Percentiles rank a stretch among this genome's conserved stretches.
These are phyloP conservation scores for Melaleuca alternifolia DNA, from an alignment of 345 rosid genomes.

Conservation along the genomic window DNA sequence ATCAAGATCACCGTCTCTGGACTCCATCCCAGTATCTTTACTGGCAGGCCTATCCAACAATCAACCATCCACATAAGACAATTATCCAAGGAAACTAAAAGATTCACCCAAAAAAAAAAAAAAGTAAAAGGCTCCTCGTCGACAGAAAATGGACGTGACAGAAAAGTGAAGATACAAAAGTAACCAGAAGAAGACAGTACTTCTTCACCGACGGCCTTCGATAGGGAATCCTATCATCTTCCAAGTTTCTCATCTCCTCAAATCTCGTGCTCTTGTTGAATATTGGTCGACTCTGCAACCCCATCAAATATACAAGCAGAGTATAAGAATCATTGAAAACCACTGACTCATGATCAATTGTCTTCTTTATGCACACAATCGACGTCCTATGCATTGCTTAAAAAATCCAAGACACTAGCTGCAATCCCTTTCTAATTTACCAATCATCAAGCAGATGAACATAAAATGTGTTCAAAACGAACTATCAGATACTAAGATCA, in stretches of 20 bases:
- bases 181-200: conserved; percentile 16
- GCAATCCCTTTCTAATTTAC: not conserved
- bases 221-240: conserved; percentile 64
- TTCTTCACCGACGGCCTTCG: conserved; percentile 75
- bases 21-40: conserved; percentile 61
- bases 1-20: conserved; percentile 88
- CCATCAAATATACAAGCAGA: not conserved
- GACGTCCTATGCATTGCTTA: not conserved
- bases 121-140: not conserved
- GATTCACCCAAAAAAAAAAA: not conserved
- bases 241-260: conserved; percentile 80
- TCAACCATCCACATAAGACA: not conserved
- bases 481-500: not conserved
- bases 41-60: conserved; percentile 42
- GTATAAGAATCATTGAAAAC: not conserved
- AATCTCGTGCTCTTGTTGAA: conserved; percentile 98
- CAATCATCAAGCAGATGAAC: not conserved
- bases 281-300: conserved; percentile 87
- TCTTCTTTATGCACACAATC: not conserved
- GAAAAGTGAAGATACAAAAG: not conserved
- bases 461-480: not conserved
- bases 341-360: not conserved
- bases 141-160: not conserved
- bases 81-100: not conserved
- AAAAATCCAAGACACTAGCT: not conserved